Evolutionary conservation across 2,329 filamentous ascomycete genomes (phyloP).

Genomic region (Trichoderma sp.): DNA sequence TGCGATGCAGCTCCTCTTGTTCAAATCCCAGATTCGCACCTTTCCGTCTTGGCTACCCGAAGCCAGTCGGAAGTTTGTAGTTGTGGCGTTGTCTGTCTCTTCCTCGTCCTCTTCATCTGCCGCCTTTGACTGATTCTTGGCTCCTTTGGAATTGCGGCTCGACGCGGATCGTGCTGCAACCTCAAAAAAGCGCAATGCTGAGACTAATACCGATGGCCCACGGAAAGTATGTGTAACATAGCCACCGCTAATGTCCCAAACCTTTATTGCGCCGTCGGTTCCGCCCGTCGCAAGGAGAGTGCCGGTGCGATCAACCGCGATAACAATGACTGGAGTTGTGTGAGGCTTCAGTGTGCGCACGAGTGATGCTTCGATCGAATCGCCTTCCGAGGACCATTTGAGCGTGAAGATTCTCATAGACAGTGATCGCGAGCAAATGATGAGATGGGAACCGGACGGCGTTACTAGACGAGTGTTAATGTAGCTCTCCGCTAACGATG

Average conservation of each 20-base stretch:
- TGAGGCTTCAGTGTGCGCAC: constrained; percentile 86
- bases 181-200: constrained; percentile 90
- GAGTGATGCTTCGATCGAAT: constrained; percentile 65
- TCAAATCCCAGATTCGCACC: constrained; percentile 86
- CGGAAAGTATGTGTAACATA: constrained; percentile 95
- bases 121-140: constrained; percentile 33
- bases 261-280: constrained; percentile 90
- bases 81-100: constrained; percentile 44
- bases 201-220: constrained; percentile 87
- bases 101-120: constrained; percentile 43
- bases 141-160: constrained; percentile 37
- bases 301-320: constrained; percentile 82
- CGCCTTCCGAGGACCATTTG: constrained; percentile 57
- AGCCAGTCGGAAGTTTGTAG: constrained; percentile 72
- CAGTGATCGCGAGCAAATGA: constrained; percentile 91
- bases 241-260: constrained; percentile 91
- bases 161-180: constrained; percentile 52
- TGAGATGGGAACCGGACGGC: constrained; percentile 81
- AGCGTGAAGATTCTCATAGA: constrained; percentile 91
- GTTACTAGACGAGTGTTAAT: constrained; percentile 61
- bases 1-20: constrained; percentile 76
- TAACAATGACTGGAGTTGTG: constrained; percentile 81
- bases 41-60: constrained; percentile 95
- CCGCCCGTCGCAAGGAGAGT: constrained; percentile 90
- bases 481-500: background rate